A percentile compares a stretch with the other conserved stretches of the same genome.
Conservation (phyloP, 352 stramenopile genomes). For the Phytophthora uliginosa region DNA sequence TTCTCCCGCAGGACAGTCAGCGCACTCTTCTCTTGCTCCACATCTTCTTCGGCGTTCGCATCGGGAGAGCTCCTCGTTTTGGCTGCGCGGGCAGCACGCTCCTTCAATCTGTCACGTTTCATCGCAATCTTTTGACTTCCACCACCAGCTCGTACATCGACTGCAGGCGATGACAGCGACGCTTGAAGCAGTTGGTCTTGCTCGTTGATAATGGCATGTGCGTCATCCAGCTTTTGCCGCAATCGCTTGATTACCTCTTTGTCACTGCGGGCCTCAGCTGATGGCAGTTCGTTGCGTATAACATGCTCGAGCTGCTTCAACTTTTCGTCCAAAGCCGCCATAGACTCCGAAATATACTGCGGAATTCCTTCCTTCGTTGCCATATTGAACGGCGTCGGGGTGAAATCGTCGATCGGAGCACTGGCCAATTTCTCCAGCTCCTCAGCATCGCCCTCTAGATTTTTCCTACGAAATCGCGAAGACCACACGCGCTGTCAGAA, state of each 20-base stretch:
- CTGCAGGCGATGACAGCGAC: slow-evolving; percentile 40
- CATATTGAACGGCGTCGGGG: slow-evolving; percentile 70
- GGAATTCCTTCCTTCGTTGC: slow-evolving; percentile 69
- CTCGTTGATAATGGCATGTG: slow-evolving; percentile 68
- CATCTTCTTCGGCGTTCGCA: slow-evolving; percentile 37
- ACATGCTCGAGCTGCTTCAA: slow-evolving; percentile 66
- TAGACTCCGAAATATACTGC: slow-evolving; percentile 58
- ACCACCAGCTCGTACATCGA: slow-evolving; percentile 8
- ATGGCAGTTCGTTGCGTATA: slow-evolving; percentile 58
- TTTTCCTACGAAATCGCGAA: slow-evolving; percentile 40
- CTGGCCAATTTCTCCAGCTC: slow-evolving; percentile 62
- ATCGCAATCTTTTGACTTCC: slow-evolving; percentile 15
- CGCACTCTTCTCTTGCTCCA: slow-evolving; percentile 46
- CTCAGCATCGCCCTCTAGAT: slow-evolving; percentile 47
- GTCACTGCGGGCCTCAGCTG: slow-evolving; percentile 34
- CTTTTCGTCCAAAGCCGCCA: slow-evolving; percentile 57
- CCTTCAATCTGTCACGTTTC: slow-evolving; percentile 7
- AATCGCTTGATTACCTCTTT: slow-evolving; percentile 64
- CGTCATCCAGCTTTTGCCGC: slow-evolving; percentile 73
- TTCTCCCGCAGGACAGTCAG: slow-evolving; percentile 46
- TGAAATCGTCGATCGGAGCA: slow-evolving; percentile 74
- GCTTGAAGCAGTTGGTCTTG: slow-evolving; percentile 82
- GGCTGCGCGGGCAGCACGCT: not conserved
- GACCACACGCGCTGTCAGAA: not conserved
- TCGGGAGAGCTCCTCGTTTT: slow-evolving; percentile 29